phyloP scores from a whole-genome alignment of 805 yeast genomes.

The Ogataea haglerorum region DNA sequence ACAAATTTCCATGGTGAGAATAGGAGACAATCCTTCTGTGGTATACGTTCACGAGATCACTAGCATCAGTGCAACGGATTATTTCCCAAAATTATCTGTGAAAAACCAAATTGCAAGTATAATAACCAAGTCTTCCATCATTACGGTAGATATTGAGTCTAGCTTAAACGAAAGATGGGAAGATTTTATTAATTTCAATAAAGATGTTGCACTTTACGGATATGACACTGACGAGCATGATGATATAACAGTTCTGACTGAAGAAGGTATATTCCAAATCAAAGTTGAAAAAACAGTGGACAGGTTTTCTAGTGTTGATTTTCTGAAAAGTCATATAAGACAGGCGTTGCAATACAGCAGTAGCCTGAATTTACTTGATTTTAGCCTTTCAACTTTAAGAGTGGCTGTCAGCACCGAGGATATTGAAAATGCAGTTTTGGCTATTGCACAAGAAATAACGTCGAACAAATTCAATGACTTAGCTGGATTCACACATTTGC shows the following conservation, averaged over 20 bases:
- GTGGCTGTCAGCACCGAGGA: slow-evolving; percentile 37
- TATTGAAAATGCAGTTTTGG: slow-evolving; percentile 48
- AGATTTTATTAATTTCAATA: slow-evolving; percentile 62
- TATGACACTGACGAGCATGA: slow-evolving; percentile 37
- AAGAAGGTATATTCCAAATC: slow-evolving; percentile 60
- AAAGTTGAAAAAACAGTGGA: slow-evolving; percentile 40
- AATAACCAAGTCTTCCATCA: slow-evolving; percentile 55
- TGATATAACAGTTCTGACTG: slow-evolving; percentile 39
- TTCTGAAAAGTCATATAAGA: slow-evolving; percentile 70
- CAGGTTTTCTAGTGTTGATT: slow-evolving; percentile 17
- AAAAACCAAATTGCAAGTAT: slow-evolving; percentile 44
- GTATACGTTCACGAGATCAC: slow-evolving; percentile 4
- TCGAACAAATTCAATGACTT: slow-evolving; percentile 54
- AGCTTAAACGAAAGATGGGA: slow-evolving; percentile 63
- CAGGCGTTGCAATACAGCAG: slow-evolving; percentile 72
- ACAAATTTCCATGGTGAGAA: slow-evolving; percentile 37
- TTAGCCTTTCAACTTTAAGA: slow-evolving; percentile 35
- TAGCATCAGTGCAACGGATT: slow-evolving; percentile 1
- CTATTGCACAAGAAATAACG: slow-evolving; percentile 55
- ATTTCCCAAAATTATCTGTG: slow-evolving; percentile 26
- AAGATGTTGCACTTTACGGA: slow-evolving; percentile 53
- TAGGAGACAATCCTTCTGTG: slow-evolving; percentile 1
- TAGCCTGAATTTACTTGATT: slow-evolving; percentile 17
- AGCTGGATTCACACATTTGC: slow-evolving; percentile 46
- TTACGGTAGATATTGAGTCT: slow-evolving; percentile 54